These are phyloP conservation scores for Umbelopsis sp. DNA, from an alignment of 192 early-diverging fungal genomes.

Conservation along the genomic window DNA sequence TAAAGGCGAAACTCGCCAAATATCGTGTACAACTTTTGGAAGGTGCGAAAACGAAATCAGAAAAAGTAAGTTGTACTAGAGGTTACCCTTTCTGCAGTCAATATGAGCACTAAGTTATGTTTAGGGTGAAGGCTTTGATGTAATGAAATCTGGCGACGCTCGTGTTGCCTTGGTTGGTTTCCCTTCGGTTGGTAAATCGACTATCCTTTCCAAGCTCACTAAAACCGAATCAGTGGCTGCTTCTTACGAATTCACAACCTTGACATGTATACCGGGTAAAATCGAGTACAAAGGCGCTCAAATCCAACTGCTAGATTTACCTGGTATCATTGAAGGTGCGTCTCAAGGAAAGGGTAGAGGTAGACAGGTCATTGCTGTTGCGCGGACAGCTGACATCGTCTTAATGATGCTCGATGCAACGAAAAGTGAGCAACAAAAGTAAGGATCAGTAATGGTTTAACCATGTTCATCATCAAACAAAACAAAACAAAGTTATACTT, in stretches of 20 bases:
- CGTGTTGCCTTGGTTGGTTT: constrained; percentile 95
- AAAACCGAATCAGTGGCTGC: constrained; percentile 89
- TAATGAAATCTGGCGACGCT: constrained; percentile 96
- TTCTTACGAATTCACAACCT: constrained; percentile 94
- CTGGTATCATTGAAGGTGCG: constrained; percentile 98
- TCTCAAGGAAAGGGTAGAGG: constrained; percentile 98
- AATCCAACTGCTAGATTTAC: constrained; percentile 98
- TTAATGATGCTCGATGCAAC: constrained; percentile 99
- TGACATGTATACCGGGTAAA: constrained; percentile 95
- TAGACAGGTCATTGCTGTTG: constrained; percentile 96
- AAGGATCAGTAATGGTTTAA: neutral
- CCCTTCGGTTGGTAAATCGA: constrained; percentile 99
- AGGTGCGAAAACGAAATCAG: constrained; percentile 63
- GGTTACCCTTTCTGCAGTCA: no score
- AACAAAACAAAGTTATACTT: no score
- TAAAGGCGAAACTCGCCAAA: constrained; percentile 95
- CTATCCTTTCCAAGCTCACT: constrained; percentile 88
- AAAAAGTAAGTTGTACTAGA: constrained; percentile 40
- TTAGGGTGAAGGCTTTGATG: constrained; percentile 94
- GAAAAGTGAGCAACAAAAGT: constrained; percentile 82
- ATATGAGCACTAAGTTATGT: constrained; percentile 1
- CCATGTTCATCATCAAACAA: no score
- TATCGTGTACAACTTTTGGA: constrained; percentile 80
- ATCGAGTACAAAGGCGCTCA: constrained; percentile 94
- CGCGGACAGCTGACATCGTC: constrained; percentile 94